A percentile compares a stretch with the other conserved stretches of the same genome.
phyloP scores from a whole-genome alignment of 2,329 filamentous ascomycete species.

The Pestalotiopsis sp. region DNA sequence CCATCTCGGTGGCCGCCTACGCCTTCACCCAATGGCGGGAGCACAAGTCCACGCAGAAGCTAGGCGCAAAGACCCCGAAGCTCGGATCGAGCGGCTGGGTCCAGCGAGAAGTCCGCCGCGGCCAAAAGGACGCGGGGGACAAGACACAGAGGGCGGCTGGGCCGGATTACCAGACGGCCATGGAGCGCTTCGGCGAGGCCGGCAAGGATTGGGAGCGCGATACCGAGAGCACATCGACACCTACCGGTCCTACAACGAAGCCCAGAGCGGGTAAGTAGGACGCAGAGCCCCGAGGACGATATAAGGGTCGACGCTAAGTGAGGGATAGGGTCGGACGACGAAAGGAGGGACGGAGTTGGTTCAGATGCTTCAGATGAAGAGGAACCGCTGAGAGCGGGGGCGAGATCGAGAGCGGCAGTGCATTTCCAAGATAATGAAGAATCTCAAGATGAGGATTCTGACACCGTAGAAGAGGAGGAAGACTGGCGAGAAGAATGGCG shows the following conservation, averaged over 20 bases:
- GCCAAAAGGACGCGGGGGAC: background rate
- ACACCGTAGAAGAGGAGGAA: background rate
- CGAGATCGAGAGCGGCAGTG: background rate
- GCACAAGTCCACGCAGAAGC: background rate
- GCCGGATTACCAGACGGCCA: background rate
- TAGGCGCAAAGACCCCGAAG: background rate
- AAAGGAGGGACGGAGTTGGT: background rate
- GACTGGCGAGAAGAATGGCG: too few relatives aligned
- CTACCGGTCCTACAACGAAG: background rate
- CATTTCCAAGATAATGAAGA: background rate
- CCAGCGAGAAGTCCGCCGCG: background rate
- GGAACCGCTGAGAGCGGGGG: background rate
- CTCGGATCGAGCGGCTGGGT: too few relatives aligned
- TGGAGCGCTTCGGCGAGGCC: background rate
- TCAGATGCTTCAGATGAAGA: background rate
- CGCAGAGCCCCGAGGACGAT: background rate
- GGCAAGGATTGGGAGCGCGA: background rate
- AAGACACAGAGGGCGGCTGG: background rate
- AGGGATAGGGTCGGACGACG: background rate
- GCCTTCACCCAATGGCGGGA: background rate
- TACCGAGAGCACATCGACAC: background rate
- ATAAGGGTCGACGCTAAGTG: background rate
- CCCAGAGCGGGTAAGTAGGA: background rate
- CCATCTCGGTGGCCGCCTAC: background rate
- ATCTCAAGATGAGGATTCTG: background rate